A percentile compares a stretch with the other conserved stretches of the same genome.
Conservation (phyloP, 345 rosid genomes). For the Nephelium lappaceum region DNA sequence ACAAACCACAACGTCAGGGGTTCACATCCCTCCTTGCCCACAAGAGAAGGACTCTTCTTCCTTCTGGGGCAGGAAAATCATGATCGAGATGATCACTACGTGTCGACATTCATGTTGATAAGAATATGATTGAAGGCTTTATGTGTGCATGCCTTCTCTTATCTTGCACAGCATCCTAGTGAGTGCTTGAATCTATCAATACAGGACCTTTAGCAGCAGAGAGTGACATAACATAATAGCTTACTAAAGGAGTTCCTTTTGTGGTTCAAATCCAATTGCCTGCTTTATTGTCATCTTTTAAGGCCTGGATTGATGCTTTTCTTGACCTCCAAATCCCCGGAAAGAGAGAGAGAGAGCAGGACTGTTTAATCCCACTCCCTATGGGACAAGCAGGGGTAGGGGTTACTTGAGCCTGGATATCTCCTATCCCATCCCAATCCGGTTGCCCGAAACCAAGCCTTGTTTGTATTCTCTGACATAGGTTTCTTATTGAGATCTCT, state of each 20-base stretch:
- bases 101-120: no score
- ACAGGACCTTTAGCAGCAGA: not conserved
- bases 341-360: not conserved
- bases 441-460: not conserved
- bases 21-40: not conserved
- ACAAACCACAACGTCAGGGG: not conserved
- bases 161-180: not conserved
- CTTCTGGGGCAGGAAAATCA: not conserved
- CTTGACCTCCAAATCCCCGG: not conserved
- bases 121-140: not conserved
- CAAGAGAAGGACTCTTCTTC: not conserved
- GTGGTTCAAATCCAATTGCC: no score
- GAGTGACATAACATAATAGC: not conserved
- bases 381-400: not conserved
- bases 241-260: not conserved
- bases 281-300: not conserved
- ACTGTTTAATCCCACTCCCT: not conserved
- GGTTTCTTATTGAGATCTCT: no score
- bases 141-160: not conserved
- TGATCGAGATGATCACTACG: not conserved
- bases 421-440: not conserved
- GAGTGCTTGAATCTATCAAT: not conserved
- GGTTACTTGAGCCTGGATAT: not conserved
- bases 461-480: not conserved
- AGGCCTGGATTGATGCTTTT: not conserved